Percentiles rank a stretch among this genome's conserved stretches.
Evolutionary conservation across 208 protist species (phyloP).

Genomic region (Endotrypanum monterogeii): DNA sequence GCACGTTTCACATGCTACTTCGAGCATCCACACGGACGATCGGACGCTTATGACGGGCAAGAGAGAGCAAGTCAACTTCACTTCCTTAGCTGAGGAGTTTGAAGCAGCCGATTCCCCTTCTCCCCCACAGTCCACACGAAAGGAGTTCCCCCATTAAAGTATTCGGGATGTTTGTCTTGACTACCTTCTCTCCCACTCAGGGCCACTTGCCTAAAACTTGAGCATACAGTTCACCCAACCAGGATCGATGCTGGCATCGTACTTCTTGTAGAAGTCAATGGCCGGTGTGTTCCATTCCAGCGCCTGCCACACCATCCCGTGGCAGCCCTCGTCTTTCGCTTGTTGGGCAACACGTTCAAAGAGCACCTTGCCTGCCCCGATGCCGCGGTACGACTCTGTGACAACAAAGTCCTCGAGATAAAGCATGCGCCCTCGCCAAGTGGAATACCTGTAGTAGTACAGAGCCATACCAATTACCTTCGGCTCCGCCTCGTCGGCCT

Average conservation of each 20-base stretch:
- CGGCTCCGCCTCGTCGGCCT: constrained; percentile 8
- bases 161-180: neutral
- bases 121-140: no score
- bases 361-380: constrained; percentile 35
- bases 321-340: constrained; percentile 45
- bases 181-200: neutral
- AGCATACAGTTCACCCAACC: constrained; percentile 59
- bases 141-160: neutral
- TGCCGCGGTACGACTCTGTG: constrained; percentile 33
- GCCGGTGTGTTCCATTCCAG: constrained; percentile 58
- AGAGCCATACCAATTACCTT: constrained; percentile 51
- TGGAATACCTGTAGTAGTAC: constrained; percentile 60
- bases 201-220: constrained; percentile 22
- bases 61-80: neutral
- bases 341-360: constrained; percentile 46
- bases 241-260: constrained; percentile 42
- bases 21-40: neutral
- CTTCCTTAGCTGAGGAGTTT: neutral
- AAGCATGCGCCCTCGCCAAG: constrained; percentile 52
- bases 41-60: neutral
- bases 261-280: constrained; percentile 51
- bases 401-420: constrained; percentile 67
- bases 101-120: neutral
- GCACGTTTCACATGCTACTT: neutral
- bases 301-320: constrained; percentile 61